Evolutionary conservation across 495 filamentous ascomycete genomes (phyloP).

Genomic region (Lasiosphaeris hirsuta): DNA sequence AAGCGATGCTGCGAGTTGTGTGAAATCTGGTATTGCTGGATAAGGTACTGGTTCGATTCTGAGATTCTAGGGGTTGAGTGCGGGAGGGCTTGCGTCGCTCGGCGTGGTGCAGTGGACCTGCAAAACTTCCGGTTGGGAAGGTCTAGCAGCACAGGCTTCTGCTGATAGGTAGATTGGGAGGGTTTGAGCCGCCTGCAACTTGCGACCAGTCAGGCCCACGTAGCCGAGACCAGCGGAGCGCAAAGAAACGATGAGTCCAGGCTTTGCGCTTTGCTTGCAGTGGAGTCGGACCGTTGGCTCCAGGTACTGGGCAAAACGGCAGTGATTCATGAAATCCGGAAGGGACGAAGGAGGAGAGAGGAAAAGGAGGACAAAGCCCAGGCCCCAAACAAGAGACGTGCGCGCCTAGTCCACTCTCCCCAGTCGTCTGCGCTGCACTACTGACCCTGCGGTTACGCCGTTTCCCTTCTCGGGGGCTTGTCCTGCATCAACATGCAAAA

Average conservation of each 20-base stretch:
- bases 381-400: neutral
- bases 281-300: neutral
- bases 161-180: conserved; percentile 21
- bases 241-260: conserved; percentile 4
- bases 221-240: conserved; percentile 8
- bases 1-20: neutral
- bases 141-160: conserved; percentile 1
- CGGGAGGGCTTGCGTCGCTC: conserved; percentile 12
- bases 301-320: neutral
- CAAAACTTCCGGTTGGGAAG: conserved; percentile 26
- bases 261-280: neutral
- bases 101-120: conserved; percentile 16
- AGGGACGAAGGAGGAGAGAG: neutral
- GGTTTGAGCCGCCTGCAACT: conserved; percentile 14
- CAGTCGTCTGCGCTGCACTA: too few relatives aligned
- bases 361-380: neutral
- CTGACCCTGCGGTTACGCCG: neutral
- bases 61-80: conserved; percentile 16
- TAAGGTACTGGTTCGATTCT: conserved; percentile 16
- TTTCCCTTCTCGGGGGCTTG: conserved; percentile 3
- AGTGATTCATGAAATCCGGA: neutral
- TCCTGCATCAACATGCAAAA: conserved; percentile 1
- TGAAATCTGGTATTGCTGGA: conserved; percentile 2
- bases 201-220: conserved; percentile 16
- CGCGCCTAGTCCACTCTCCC: neutral